Evolutionary conservation across 1,139 yeast genomes (phyloP), one percentile per base, ranked within the genome.

Genomic region (Entelexis paramagnoliae): DNA sequence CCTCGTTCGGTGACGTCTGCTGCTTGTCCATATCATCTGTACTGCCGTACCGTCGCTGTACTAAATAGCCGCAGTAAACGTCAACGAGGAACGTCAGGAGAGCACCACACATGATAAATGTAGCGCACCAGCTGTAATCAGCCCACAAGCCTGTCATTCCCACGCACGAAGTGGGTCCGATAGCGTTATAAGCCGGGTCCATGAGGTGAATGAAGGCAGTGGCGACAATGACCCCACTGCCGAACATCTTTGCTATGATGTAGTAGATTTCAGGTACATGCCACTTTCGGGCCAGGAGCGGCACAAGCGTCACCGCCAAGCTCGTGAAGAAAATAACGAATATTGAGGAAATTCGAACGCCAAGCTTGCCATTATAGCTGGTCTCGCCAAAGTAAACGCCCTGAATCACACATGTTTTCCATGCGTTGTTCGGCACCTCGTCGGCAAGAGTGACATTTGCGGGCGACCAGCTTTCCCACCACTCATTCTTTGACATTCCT

Each of bases 191-290:
- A 3, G 95, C 95, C 0, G 95, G 95, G 60, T 81, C 80, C 60
- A 88, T 71, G 56, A 88, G 71, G 68, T 88, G 96, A 52, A 88
- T 81, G 61, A 86, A 83, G 0, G 95, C 88, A 1, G 96, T 88
- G 1, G 96, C 91, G 10, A 87, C 74, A 63, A 88, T 88, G 49
- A 88, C 96, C 49, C 96, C 96, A 1, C 95, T 82, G 55, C 96
- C 96, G 65, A 88, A 87, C 70, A 77, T 85, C 63, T 84, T 85
- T 51, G 88, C 84, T 43, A 81, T 68, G 62, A 83, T 78, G 63
- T 79, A 86, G 52, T 80, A 75, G 38, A 79, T 74, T 17, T 72
- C 63, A 2, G 82, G 88, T 59, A 81, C 50, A 3, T 74, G 69
- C 51, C 64, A 49, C 48, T 58, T 61, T 47, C 53, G 53, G 8